Base-by-base conservation (phyloP, 108 stramenopile genomes). In the Stephanodiscus triporus region DNA sequence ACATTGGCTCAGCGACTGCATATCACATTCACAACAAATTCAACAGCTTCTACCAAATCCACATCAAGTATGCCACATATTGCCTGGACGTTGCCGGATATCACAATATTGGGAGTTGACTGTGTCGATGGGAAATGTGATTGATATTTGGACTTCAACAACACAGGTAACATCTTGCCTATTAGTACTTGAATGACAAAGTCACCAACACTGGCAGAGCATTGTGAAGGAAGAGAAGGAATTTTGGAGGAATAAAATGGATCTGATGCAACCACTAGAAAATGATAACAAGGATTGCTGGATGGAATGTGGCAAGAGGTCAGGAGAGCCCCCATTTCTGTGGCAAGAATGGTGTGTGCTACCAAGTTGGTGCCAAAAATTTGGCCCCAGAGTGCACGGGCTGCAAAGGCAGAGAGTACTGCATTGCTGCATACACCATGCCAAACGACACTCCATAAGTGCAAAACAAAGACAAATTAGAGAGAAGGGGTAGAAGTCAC, bases 1-100 rank as follows among this genome's bases (percentile, higher is more conserved):
- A n/a, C n/a, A n/a, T n/a, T 37, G 71, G 62, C 23, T 63, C 68
- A 14, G 73, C 76, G 14, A 79, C 84, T 11, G 87, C 55, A 2
- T 87, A 73, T 83, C 87, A 87, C 56, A 78, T 88, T 40, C 87
- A 88, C 57, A 88, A 88, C 38, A 85, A 84, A 42, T 84, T 88
- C 69, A 54, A 20, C 14, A 51, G 38, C 19, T 45, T 30, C 14
- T 20, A 74, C 32, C 74, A 73, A 23, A 67, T 83, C 9, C 78
- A 82, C 42, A 13, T 43, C 63, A 87, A 87, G 48, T 85, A 87
- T 68, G 32, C 47, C 2, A 87, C 86, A 6, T 87, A 83, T 63
- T 78, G 82, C 2, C 86, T n/a, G n/a, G n/a, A n/a, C n/a, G n/a
- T n/a, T n/a, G n/a, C n/a, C n/a, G n/a, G n/a, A n/a, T n/a, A n/a